Conservation (phyloP, 805 yeast species). For the Suhomyces vadensis region DNA sequence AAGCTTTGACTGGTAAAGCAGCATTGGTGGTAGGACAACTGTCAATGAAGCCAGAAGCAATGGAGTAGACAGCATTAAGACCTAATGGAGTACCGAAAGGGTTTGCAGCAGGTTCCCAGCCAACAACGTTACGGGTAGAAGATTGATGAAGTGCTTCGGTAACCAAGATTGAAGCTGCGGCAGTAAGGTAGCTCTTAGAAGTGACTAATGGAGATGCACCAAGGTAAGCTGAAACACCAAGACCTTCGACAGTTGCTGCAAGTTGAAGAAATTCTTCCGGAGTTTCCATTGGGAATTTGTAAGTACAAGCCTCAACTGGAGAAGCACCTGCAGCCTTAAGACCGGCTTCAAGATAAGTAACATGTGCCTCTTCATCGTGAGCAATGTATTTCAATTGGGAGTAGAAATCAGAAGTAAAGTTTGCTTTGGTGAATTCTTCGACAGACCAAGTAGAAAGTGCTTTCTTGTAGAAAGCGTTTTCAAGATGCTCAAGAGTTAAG, state of each 20-base stretch:
- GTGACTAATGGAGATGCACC: slow-evolving; percentile 1
- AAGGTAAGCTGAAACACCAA: not conserved
- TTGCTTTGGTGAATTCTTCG: not conserved
- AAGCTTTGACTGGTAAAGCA: not conserved
- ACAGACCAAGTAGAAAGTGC: not conserved
- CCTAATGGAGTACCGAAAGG: slow-evolving; percentile 2
- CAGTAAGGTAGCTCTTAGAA: not conserved
- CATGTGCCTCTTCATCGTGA: not conserved
- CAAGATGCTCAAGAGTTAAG: not conserved
- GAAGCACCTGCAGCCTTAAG: not conserved
- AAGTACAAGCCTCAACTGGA: not conserved
- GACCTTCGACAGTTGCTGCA: not conserved
- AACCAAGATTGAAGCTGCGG: not conserved
- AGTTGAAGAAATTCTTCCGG: not conserved
- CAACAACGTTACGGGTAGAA: not conserved
- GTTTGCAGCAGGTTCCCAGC: not conserved
- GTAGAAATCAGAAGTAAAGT: not conserved
- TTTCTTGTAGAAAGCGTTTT: not conserved
- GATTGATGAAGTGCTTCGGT: not conserved
- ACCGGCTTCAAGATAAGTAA: not conserved
- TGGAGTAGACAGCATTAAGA: not conserved
- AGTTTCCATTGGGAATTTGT: not conserved
- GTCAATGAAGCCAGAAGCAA: not conserved
- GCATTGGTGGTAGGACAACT: not conserved
- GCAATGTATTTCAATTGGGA: not conserved